Evolutionary conservation across 768 basidiomycete genomes (phyloP), one percentile per base, ranked within the genome.

Genomic region (Tephrocybe sp.): DNA sequence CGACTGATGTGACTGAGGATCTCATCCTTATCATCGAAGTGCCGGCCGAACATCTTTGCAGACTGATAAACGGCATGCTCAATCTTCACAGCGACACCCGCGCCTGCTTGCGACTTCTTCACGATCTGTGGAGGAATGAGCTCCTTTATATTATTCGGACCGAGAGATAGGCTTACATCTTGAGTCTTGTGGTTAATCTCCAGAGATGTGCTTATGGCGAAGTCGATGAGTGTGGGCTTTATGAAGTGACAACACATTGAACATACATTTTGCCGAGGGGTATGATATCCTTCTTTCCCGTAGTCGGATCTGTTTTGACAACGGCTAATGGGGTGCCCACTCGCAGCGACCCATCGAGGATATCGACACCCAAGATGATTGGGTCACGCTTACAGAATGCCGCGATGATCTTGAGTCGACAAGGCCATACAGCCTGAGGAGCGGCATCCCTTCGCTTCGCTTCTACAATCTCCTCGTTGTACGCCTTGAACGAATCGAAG

Each of bases 1-100:
- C 96, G 83, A 28, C 91, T 89, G 65, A 99, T 88, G 54, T 89
- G 88, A 47, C 93, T 94, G 46, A 94, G 77, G 33, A 98, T 67
- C 60, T 98, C 97, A 66, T 98, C 95, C 71, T 96, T 91, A 40
- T 98, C 95, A 61, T 90, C 88, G 63, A 94, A 98, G 71, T 98
- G 96, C 58, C 95, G 84, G 4, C 95, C 94, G 64, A 90, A 98
- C 85, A 93, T 88, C 71, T 94, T 96, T 24, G 93, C 85, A 21
- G 90, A 88, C 71, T 98, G 90, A 68, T 98, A 94, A 10, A 95
- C 88, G 3, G 94, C 95, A 67, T 96, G 90, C 68, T 98, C 97
- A 54, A 98, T 98, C 79, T 98, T 99, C 60, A 98, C 90, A 0
- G 97, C 96, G 12, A 98, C 95, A 63, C 97, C 96, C 42, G 81